These are phyloP conservation scores for Dryas drummondii DNA, from an alignment of 306 rosid genomes.

Conservation along the genomic window DNA sequence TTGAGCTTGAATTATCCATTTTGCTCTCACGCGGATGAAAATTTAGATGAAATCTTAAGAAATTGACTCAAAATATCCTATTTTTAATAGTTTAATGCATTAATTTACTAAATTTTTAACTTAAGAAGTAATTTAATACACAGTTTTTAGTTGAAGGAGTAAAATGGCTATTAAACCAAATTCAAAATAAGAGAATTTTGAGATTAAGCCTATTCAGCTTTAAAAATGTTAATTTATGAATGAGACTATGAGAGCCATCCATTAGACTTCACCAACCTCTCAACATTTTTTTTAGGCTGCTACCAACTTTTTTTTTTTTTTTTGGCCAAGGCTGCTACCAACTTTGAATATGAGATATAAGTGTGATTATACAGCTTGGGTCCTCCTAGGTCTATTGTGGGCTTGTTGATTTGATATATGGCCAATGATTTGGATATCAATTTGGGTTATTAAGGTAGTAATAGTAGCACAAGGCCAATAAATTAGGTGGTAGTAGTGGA, in stretches of 20 bases:
- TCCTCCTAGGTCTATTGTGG: not conserved
- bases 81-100: no score
- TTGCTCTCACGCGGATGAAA: no score
- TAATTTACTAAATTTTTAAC: no score
- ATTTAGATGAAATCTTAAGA: no score
- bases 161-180: not conserved
- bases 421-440: not conserved
- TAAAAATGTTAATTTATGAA: not conserved
- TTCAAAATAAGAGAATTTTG: not conserved
- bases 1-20: no score
- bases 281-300: not conserved
- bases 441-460: not conserved
- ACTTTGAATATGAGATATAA: not conserved
- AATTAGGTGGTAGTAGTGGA: no score
- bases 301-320: no score
- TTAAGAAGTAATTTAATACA: no score
- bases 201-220: not conserved
- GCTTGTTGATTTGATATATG: not conserved
- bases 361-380: not conserved
- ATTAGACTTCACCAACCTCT: not conserved
- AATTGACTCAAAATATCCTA: no score
- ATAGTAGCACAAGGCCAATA: no score
- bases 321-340: not conserved
- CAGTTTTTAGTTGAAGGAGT: no score
- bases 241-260: not conserved